These are phyloP conservation scores for Sordaria brevicollis DNA, from an alignment of 495 filamentous ascomycete genomes.

Conservation along the genomic window DNA sequence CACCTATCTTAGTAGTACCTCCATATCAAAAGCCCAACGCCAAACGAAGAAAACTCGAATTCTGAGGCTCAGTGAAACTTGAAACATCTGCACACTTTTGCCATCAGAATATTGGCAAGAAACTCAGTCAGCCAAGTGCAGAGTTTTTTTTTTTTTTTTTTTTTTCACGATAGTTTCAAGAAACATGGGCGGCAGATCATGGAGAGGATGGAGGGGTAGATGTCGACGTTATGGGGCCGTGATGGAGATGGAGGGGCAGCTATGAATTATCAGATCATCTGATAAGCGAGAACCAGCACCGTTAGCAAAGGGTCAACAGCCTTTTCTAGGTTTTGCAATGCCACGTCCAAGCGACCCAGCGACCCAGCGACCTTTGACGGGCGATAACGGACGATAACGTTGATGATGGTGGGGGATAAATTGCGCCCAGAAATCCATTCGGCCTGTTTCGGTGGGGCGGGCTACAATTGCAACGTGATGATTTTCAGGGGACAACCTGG, in stretches of 20 bases:
- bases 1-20: too few species aligned
- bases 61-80: background rate
- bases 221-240: background rate
- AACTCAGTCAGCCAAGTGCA: background rate
- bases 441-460: background rate
- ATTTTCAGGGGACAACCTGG: background rate
- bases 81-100: background rate
- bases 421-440: background rate
- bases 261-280: background rate
- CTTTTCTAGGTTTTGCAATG: background rate
- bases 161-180: background rate
- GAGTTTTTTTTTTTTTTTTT: too few species aligned
- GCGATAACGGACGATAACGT: background rate
- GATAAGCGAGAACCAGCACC: background rate
- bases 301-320: background rate
- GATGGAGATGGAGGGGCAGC: background rate
- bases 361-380: too few species aligned
- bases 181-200: background rate
- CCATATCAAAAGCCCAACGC: background rate
- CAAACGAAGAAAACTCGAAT: background rate
- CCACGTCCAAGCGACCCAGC: background rate
- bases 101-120: background rate
- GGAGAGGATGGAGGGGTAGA: background rate
- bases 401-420: background rate
- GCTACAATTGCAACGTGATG: background rate